Conservation (phyloP, 306 rosid species). For the Fragaria ananassa region DNA sequence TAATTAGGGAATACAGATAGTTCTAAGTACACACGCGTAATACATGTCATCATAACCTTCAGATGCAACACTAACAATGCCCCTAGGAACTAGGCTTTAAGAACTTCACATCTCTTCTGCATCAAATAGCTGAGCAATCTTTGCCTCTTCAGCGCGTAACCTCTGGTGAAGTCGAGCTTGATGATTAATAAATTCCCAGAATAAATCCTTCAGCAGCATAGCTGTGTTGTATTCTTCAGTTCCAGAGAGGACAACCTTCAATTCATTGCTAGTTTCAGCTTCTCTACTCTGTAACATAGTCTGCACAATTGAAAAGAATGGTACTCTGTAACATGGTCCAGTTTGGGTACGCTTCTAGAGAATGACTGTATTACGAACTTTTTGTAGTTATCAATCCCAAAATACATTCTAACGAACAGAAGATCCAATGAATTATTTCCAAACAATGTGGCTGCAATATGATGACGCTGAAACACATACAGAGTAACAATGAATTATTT, state of each 20-base stretch:
- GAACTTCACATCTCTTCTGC: background rate
- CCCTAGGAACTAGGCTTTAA: constrained; percentile 5
- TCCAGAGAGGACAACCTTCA: constrained; percentile 48
- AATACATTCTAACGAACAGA: background rate
- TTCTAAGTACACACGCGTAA: background rate
- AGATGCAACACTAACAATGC: background rate
- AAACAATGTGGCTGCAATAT: background rate
- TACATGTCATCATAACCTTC: background rate
- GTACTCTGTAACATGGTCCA: too few relatives aligned
- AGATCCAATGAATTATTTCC: background rate
- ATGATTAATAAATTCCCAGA: constrained; percentile 45
- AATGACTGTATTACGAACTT: background rate
- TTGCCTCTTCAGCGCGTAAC: constrained; percentile 46
- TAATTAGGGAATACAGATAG: background rate
- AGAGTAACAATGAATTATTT: background rate
- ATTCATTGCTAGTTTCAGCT: constrained; percentile 12
- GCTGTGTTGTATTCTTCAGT: constrained; percentile 45
- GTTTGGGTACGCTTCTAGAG: background rate
- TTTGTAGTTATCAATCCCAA: background rate
- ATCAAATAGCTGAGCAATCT: constrained; percentile 16
- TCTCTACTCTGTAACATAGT: constrained; percentile 4
- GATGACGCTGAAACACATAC: background rate
- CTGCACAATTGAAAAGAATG: constrained; percentile 25
- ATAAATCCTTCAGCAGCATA: constrained; percentile 34
- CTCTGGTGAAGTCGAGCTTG: constrained; percentile 39